Evolutionary conservation across 1,284 basidiomycete genomes (phyloP).

Genomic region (Malassezia yamatoensis): DNA sequence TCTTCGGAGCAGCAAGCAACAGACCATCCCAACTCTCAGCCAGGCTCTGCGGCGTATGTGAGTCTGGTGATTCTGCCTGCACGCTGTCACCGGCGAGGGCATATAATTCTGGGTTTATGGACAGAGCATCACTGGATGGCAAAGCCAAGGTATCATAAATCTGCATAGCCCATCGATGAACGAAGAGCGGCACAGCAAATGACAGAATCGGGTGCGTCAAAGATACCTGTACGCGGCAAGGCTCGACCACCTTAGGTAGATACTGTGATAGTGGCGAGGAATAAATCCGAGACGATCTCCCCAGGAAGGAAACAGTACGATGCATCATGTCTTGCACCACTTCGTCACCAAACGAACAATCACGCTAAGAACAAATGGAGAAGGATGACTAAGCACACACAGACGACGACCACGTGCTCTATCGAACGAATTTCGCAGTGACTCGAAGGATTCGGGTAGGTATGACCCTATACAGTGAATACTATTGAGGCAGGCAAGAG

Average conservation of each 20-base stretch:
- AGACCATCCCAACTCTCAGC: slow-evolving; percentile 61
- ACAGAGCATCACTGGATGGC: background rate
- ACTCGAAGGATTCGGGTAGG: too few relatives aligned
- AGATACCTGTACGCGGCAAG: too few relatives aligned
- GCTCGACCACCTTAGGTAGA: too few relatives aligned
- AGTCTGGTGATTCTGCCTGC: background rate
- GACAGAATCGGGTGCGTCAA: too few relatives aligned
- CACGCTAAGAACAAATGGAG: background rate
- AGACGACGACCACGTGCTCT: background rate
- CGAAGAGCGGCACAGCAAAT: background rate
- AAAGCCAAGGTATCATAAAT: background rate
- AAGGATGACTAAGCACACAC: background rate
- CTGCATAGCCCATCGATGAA: background rate
- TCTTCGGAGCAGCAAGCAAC: slow-evolving; percentile 84
- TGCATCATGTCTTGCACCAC: too few relatives aligned
- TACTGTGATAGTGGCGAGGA: too few relatives aligned
- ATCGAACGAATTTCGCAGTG: too few relatives aligned
- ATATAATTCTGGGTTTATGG: background rate
- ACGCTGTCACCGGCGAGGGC: background rate
- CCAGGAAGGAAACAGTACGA: too few relatives aligned
- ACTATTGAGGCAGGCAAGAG: background rate
- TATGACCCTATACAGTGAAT: background rate
- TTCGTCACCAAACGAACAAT: too few relatives aligned
- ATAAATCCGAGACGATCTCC: too few relatives aligned
- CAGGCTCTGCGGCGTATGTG: background rate